These are phyloP conservation scores for Aspergillus felis DNA, from an alignment of 2,329 filamentous ascomycete species.

Conservation along the genomic window DNA sequence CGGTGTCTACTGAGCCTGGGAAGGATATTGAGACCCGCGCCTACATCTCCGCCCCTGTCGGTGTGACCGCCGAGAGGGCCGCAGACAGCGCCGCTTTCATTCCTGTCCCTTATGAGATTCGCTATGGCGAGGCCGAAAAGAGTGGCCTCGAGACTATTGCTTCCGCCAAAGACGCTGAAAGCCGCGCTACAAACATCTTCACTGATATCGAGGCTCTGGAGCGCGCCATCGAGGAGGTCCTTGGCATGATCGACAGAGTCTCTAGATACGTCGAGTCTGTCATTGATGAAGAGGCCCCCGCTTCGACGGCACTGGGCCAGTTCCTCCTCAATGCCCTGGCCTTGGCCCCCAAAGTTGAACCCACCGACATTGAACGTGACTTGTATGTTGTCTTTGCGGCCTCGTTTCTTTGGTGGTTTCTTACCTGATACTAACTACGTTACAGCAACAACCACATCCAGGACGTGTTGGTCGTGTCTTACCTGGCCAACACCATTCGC, in stretches of 20 bases:
- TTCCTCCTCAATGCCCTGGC: conserved; percentile 92
- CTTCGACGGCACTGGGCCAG: conserved; percentile 88
- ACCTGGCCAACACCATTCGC: conserved; percentile 96
- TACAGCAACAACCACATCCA: conserved; percentile 94
- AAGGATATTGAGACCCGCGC: conserved; percentile 84
- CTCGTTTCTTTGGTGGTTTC: conserved; percentile 7
- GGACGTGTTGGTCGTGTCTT: conserved; percentile 96
- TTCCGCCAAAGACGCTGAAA: conserved; percentile 73
- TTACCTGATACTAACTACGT: conserved; percentile 21
- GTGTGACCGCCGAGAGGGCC: conserved; percentile 89
- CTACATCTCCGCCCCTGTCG: conserved; percentile 93
- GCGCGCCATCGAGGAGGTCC: conserved; percentile 78
- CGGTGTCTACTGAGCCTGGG: conserved; percentile 84
- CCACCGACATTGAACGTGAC: conserved; percentile 86
- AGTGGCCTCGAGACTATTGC: conserved; percentile 79
- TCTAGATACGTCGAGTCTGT: conserved; percentile 90
- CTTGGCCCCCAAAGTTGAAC: conserved; percentile 89
- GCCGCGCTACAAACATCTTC: conserved; percentile 67
- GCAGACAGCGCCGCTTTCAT: conserved; percentile 97
- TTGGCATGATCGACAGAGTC: conserved; percentile 85
- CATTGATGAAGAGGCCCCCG: conserved; percentile 79
- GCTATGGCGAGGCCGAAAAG: conserved; percentile 76
- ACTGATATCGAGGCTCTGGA: conserved; percentile 89
- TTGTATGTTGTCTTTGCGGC: conserved; percentile 56
- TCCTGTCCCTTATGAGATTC: conserved; percentile 90